Evolutionary conservation across 1,284 basidiomycete genomes (phyloP), one percentile per base, ranked within the genome.

Genomic region (Puccinia coronata): DNA sequence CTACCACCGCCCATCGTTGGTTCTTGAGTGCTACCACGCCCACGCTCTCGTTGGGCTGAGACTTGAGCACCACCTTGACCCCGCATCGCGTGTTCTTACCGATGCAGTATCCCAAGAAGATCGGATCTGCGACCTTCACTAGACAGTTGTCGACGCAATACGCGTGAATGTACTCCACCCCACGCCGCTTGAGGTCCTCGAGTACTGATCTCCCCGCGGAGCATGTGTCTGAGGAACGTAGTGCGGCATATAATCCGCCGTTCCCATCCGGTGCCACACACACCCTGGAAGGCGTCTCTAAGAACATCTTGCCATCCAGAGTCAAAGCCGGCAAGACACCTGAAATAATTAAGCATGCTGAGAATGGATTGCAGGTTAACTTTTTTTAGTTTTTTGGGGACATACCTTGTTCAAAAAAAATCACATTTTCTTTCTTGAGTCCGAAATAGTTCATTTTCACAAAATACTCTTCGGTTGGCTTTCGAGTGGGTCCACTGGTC

Each of bases 81-180:
- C 95, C 95, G 84, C 94, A 95, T 83, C 94, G 92, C 18, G 93
- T 92, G 82, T 91, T 88, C 84, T 93, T 94, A 82, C 89, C 87
- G 87, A 99, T 92, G 87, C 93, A 93, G 87, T 93, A 95, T 49
- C 97, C 97, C 84, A 99, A 87, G 89, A 99, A 99, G 86, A 95
- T 90, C 23, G 97, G 97, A 86, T 99, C 97, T 80, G 95, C 96
- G 80, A 99, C 94, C 83, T 92, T 91, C 84, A 98, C 97, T 83
- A 99, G 93, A 87, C 96, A 99, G 89, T 99, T 99, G 89, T 99
- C 97, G 84, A 99, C 96, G 84, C 96, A 92, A 88, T 98, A 98
- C 0, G 92, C 93, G 87, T 99, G 96, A 63, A 99, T 89, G 87
- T 96, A 98, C 82, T 91, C 89, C 85, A 98, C 89, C 65, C 91